Evolutionary conservation across 805 yeast species (phyloP), one percentile per base, ranked within the genome.

Genomic region (Groenewaldozyma tartarivorans): DNA sequence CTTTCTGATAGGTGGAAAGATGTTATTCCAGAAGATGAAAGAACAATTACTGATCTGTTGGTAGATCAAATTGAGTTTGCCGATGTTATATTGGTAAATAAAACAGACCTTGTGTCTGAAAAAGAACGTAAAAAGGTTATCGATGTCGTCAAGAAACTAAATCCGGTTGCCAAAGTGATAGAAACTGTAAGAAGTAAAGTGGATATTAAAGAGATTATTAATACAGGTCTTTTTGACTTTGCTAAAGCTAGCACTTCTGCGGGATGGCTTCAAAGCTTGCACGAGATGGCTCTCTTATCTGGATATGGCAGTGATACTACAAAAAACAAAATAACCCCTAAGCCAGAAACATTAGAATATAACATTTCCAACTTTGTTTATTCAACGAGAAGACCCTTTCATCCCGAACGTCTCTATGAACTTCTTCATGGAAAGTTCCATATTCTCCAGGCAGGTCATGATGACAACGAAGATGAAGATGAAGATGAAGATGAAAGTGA

Each of bases 21-120:
- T 24, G 68, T 67, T 9, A 65, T 58, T 43, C 62, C 61, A 26
- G 71, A 68, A 39, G 53, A 53, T n/a, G 71, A 68, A 37, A 56
- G 71, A 38, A 66, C 70, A 1, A 66, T 69, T 20, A 63, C 72
- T 3, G 72, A 69, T 46, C 47, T 69, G 30, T 54, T 69, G 59
- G 63, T 68, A 1, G 73, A 69, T 44, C 74, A 69, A 48, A 63
- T 69, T 22, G 74, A 69, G 45, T 69, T 69, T 46, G 55, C 72
- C 0, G 70, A 69, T 45, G 67, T 68, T 18, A 55, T 69, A n/a
- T 55, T 69, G 32, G 46, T 69, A 35, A 69, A 69, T 49, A 69
- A 69, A 48, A 47, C 60, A 2, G 53, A 59, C 4, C 40, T 53
- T 6, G 53, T 67, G 16, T 48, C 53, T 18, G 55, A 54, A 40